A percentile compares a stretch with the other conserved stretches of the same genome.
Conservation (phyloP, 192 early-diverging fungal species). For the Dimargaris xerosporica region DNA sequence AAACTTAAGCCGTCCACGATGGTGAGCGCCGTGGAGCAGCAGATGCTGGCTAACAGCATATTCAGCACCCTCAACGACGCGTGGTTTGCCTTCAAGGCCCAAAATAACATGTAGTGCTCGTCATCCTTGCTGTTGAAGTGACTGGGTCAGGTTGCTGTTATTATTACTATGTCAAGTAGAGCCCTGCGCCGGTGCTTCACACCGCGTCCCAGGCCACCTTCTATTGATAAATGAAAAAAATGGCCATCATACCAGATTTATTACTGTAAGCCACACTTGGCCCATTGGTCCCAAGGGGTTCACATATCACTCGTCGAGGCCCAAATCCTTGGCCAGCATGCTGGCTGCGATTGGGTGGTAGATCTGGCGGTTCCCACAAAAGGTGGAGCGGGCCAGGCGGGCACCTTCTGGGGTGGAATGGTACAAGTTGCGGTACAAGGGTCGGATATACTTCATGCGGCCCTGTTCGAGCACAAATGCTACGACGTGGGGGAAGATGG, state of each 20-base stretch:
- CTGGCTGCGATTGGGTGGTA: slow-evolving; percentile 89
- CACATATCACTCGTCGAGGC: slow-evolving; percentile 14
- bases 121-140: no score
- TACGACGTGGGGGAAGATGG: slow-evolving; percentile 57
- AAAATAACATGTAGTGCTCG: slow-evolving; percentile 44
- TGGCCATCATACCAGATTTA: no score
- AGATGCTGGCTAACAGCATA: slow-evolving; percentile 73
- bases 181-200: no score
- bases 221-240: no score
- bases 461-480: slow-evolving; percentile 77
- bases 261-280: no score
- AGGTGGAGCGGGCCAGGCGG: slow-evolving; percentile 63
- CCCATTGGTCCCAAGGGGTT: no score
- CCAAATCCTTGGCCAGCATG: slow-evolving; percentile 83
- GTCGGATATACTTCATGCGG: slow-evolving; percentile 85
- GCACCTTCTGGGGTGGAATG: slow-evolving; percentile 45
- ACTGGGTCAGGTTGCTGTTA: no score
- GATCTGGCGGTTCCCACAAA: slow-evolving; percentile 52
- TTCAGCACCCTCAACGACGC: slow-evolving; percentile 85
- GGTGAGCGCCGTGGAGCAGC: slow-evolving; percentile 56
- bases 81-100: slow-evolving; percentile 83
- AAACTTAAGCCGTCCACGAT: slow-evolving; percentile 39
- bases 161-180: no score
- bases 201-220: no score
- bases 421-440: slow-evolving; percentile 61